Base-by-base conservation (phyloP, 257 asterid species). In the Solanum chmielewskii region DNA sequence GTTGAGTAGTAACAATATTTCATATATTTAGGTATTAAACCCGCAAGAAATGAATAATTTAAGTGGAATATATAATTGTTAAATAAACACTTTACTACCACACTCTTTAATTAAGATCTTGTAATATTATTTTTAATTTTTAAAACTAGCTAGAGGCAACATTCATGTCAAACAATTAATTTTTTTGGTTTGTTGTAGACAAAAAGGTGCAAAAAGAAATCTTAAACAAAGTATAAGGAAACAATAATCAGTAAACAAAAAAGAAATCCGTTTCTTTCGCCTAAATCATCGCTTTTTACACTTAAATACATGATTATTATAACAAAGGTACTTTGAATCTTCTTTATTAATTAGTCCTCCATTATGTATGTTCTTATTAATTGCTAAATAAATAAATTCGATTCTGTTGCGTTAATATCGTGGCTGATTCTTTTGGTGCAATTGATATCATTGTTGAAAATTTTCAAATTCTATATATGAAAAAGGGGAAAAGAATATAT, bases 181-280 rank as follows among this genome's bases (percentile, higher is more conserved):
- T 56, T 39, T 84, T 64, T 27, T 83, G 12, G 21, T 59, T 9
- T 52, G 52, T 35, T 52, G 83, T 11, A 60, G 85, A 75, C 41
- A 87, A 83, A 75, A 42, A 69, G 42, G 20, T 81, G 39, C 14
- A 76, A 70, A 83, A 62, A 83, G 90, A 86, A 29, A 83, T 85
- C 84, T 27, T 64, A 91, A 86, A 62, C 86, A 49, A 92, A 89
- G 74, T 82, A 87, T 66, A 83, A 70, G 89, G 83, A 89, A 87
- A 59, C 83, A 86, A 73, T 83, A 47, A 76, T 66, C 86, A 87
- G 66, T 33, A 74, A 90, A 86, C 60, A 29, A 68, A 86, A 56
- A 91, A 86, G 88, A 42, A 56, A 87, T 83, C 86, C 95, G 81
- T 52, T 88, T 86, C 88, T 88, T 83, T 88, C 90, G 95, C 93